Evolutionary conservation across 169 alveolate genomes (phyloP), one percentile per base, ranked within the genome.

Genomic region (Besnoitia besnoiti): DNA sequence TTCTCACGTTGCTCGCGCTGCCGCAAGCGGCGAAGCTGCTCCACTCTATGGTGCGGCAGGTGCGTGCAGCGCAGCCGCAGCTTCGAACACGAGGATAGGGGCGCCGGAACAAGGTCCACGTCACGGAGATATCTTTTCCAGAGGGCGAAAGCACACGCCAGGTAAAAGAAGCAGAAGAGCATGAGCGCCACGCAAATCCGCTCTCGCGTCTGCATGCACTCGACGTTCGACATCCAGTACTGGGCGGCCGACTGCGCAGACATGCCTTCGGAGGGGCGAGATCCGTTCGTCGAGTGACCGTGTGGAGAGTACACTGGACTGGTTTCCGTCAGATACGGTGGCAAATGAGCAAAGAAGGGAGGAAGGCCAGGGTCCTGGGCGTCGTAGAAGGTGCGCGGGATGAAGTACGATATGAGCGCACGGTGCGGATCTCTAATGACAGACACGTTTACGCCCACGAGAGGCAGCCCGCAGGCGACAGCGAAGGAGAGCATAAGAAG

Each of bases 171-270:
- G n/a, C 46, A 73, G n/a, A 73, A 73, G 47, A 73, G 46, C 47
- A 73, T 73, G n/a, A 73, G 46, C 10, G 44, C n/a, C 27, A 73
- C 44, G 24, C 82, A 73, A 5, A 73, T 42, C 12, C n/a, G 46
- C 82, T 73, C 82, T 16, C 82, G 82, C 12, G 46, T 73, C 44
- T 30, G 82, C 82, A 73, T 73, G 46, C 82, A 73, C 44, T 73
- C 82, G 46, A 37, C 46, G 46, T 73, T n/a, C 10, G 82, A n/a
- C 3, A 37, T 3, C 82, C 82, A 73, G 44, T 73, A 73, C 67
- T 55, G 67, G 44, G 82, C n/a, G 8, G 46, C 46, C 33, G 16
- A 49, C 24, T 55, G 4, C n/a, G 12, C 30, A 1, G 67, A 16
- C 67, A n/a, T 19, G 30, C 67, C 67, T 19, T 55, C 67, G 46